Percentiles rank a stretch among this genome's conserved stretches.
These are phyloP conservation scores for Elasticomyces elasticus DNA, from an alignment of 495 filamentous ascomycete species.

Conservation along the genomic window DNA sequence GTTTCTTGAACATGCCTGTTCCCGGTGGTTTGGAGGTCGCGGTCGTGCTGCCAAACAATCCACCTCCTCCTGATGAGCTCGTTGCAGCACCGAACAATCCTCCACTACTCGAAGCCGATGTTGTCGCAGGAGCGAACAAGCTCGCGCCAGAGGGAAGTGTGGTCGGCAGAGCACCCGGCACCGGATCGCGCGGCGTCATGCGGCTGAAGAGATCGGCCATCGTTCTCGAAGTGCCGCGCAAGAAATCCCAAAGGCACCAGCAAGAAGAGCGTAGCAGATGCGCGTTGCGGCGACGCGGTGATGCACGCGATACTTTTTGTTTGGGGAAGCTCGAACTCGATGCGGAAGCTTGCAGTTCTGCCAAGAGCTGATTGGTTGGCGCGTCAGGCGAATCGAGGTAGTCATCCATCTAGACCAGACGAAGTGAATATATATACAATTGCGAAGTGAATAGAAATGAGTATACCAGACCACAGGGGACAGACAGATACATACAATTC, in stretches of 20 bases:
- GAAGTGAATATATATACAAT: too few relatives aligned
- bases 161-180: not conserved
- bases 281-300: not conserved
- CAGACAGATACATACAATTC: too few relatives aligned
- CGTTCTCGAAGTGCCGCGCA: not conserved
- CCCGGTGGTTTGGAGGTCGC: not conserved
- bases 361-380: too few relatives aligned
- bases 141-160: not conserved
- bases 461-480: too few relatives aligned
- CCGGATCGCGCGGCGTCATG: not conserved
- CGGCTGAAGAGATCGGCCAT: not conserved
- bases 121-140: not conserved
- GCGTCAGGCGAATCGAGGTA: too few relatives aligned
- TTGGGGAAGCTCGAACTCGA: too few relatives aligned
- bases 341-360: too few relatives aligned
- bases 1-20: not conserved
- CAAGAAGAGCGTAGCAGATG: not conserved
- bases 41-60: slow-evolving; percentile 1
- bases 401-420: too few relatives aligned
- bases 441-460: too few relatives aligned
- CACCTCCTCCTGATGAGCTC: not conserved
- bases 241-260: not conserved
- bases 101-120: not conserved
- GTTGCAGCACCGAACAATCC: not conserved
- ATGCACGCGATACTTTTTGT: not conserved